Base-by-base conservation (phyloP, 2,329 filamentous ascomycete species). In the Paracamarosporium sp. region DNA sequence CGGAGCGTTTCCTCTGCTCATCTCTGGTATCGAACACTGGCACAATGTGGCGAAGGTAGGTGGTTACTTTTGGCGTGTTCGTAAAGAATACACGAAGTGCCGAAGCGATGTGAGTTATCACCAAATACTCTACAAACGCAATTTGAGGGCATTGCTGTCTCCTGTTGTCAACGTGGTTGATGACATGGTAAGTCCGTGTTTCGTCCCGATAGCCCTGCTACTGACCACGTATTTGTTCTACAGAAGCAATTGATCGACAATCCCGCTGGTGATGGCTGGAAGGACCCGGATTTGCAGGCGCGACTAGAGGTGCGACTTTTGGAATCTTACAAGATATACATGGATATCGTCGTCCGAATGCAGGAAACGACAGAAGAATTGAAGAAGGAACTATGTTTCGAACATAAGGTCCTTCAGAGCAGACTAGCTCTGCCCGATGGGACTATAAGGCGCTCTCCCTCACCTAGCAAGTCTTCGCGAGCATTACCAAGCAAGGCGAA, bases 21-120 rank as follows among this genome's bases (percentile, higher is more conserved):
- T 68, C 24, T 57, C 50, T 24, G 55, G 56, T 25, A 35, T 68
- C 25, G 65, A 68, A 30, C 57, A 66, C 41, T 68, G 56, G 53
- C 61, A 55, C 5, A 53, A 64, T 40, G 55, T 60, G 5, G 63
- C 61, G 27, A 63, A 63, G 30, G 53, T 63, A 13, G 44, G 53
- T n/a, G 61, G 60, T 11, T 65, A 57, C 55, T 65, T 52, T 30
- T 61, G 61, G 60, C 46, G 43, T 15, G 22, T 66, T 4, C 54
- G 62, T 1, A 63, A 59, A 28, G 60, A 63, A 35, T 65, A 61
- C 43, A 55, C 3, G 5, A 63, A 52, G 52, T 68, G 60, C 51
- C 55, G 45, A 13, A 41, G 38, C 15, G 58, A 68, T 13, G 38
- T 65, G 2, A 13, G 50, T 4, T 65, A 50, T 44, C 44, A 66